These are phyloP conservation scores for Pseudogymnoascus sp. DNA, from an alignment of 2,329 filamentous ascomycete genomes.

Conservation along the genomic window DNA sequence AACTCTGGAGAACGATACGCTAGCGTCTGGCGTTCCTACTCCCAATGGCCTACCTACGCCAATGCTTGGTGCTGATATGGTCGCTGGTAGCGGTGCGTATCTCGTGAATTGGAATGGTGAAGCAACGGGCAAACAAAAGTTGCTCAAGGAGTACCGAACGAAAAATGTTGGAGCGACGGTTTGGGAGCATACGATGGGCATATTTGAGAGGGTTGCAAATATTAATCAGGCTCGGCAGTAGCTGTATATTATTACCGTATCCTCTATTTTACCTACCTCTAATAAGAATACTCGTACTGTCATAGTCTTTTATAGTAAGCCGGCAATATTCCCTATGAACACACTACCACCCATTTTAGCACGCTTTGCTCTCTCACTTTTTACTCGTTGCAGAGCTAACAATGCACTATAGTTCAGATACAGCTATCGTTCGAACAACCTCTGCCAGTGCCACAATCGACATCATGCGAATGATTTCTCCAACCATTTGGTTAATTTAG, in stretches of 20 bases:
- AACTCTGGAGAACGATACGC: constrained; percentile 5
- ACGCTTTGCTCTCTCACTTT: too few species aligned
- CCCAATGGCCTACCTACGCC: constrained; percentile 12
- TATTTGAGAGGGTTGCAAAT: constrained; percentile 22
- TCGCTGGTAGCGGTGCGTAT: constrained; percentile 22
- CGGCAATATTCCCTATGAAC: too few species aligned
- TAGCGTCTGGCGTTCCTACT: constrained; percentile 17
- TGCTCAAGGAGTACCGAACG: constrained; percentile 19
- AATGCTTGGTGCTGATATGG: neutral
- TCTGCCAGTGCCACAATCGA: too few species aligned
- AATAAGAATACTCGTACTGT: too few species aligned
- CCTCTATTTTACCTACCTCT: too few species aligned
- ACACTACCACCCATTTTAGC: too few species aligned
- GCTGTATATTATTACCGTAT: neutral
- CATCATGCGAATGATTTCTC: too few species aligned
- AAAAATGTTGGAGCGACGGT: constrained; percentile 20
- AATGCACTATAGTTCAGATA: too few species aligned
- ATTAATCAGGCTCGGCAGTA: constrained; percentile 16
- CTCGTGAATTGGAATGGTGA: constrained; percentile 22
- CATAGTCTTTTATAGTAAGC: too few species aligned
- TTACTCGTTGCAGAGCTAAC: too few species aligned
- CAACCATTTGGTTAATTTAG: too few species aligned
- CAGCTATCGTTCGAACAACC: too few species aligned
- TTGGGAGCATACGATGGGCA: constrained; percentile 24
- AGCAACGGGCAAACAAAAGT: constrained; percentile 12